Conservation (phyloP, 805 yeast genomes). For the Yueomyces sp. region DNA sequence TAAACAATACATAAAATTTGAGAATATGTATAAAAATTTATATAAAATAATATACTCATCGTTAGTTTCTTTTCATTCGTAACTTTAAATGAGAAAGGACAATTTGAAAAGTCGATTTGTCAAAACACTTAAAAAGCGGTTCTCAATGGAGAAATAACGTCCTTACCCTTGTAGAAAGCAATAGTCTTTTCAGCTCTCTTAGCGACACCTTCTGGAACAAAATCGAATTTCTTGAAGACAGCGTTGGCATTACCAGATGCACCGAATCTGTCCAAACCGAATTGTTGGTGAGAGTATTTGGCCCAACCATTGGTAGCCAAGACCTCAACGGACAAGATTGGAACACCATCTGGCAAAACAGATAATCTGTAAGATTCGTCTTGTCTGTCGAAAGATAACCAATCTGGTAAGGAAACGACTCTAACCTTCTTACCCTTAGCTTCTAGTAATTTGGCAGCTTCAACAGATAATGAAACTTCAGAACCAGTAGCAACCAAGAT, state of each 20-base stretch:
- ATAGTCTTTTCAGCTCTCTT: slow-evolving; percentile 69
- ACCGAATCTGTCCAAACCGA: slow-evolving; percentile 92
- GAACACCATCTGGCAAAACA: slow-evolving; percentile 89
- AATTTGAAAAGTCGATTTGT: too few relatives aligned
- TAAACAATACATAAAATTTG: too few relatives aligned
- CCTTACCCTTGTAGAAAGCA: slow-evolving; percentile 67
- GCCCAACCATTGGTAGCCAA: slow-evolving; percentile 87
- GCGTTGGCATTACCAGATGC: slow-evolving; percentile 84
- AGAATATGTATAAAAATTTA: too few relatives aligned
- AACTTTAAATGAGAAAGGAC: too few relatives aligned
- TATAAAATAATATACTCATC: too few relatives aligned
- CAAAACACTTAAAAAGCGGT: slow-evolving; percentile 46
- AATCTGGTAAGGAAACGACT: slow-evolving; percentile 88
- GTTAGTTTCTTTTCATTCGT: too few relatives aligned
- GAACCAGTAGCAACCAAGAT: slow-evolving; percentile 88
- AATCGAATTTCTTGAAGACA: slow-evolving; percentile 72
- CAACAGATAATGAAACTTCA: slow-evolving; percentile 70
- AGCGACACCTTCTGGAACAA: slow-evolving; percentile 88
- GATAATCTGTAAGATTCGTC: slow-evolving; percentile 63
- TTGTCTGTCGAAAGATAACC: slow-evolving; percentile 79
- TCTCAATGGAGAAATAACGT: slow-evolving; percentile 62
- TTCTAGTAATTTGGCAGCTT: slow-evolving; percentile 60
- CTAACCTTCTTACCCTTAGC: slow-evolving; percentile 47
- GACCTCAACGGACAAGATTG: slow-evolving; percentile 88
- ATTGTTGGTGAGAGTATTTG: slow-evolving; percentile 89